Percentiles rank a stretch among this genome's conserved stretches.
Conservation (phyloP, 352 stramenopile species). For the Phytopythium montanum region DNA sequence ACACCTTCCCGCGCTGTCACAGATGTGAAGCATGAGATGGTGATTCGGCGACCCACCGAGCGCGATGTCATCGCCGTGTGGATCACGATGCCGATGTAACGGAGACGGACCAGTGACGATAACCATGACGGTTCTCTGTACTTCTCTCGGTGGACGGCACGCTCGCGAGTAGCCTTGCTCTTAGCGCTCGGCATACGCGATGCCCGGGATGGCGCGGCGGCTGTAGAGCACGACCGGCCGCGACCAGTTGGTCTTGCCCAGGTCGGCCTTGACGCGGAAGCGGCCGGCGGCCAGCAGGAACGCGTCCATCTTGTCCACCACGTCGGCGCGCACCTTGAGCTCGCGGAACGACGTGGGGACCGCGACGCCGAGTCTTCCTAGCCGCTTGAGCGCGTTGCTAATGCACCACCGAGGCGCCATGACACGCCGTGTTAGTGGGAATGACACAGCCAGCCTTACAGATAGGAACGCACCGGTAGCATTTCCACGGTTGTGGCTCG, state of each 20-base stretch:
- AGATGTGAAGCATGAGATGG: neutral
- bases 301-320: conserved; percentile 61
- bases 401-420: conserved; percentile 2
- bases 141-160: neutral
- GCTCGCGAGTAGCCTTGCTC: neutral
- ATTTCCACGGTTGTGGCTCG: conserved; percentile 84
- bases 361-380: conserved; percentile 45
- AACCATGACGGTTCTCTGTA: neutral
- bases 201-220: conserved; percentile 37
- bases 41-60: neutral
- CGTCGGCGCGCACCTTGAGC: conserved; percentile 55
- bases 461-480: conserved; percentile 56
- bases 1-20: neutral
- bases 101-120: neutral
- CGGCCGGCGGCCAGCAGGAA: conserved; percentile 53
- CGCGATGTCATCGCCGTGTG: neutral
- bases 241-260: conserved; percentile 85
- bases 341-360: conserved; percentile 55
- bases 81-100: neutral
- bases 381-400: conserved; percentile 67
- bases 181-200: conserved; percentile 25
- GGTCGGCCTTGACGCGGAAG: conserved; percentile 54
- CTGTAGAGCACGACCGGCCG: conserved; percentile 72
- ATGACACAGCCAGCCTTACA: neutral
- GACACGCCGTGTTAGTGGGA: neutral